These are phyloP conservation scores for Elongisporangium prolatum DNA, from an alignment of 352 stramenopile species.

Conservation along the genomic window DNA sequence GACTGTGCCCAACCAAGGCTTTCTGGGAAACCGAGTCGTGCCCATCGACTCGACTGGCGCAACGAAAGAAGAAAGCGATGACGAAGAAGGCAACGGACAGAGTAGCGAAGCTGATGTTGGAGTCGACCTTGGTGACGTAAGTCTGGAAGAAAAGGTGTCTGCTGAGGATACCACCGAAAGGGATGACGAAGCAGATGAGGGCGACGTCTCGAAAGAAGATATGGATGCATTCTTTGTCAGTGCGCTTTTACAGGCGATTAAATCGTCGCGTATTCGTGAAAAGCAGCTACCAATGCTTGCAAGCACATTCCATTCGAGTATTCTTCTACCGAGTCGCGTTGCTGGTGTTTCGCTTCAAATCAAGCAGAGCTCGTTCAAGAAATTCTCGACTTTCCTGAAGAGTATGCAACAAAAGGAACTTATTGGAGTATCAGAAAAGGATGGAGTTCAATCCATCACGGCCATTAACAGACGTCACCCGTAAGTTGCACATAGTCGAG, in stretches of 20 bases:
- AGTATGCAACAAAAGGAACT: constrained; percentile 54
- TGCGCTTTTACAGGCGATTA: constrained; percentile 64
- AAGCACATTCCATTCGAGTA: constrained; percentile 65
- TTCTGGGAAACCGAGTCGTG: constrained; percentile 36
- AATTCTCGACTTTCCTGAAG: constrained; percentile 70
- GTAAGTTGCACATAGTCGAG: constrained; percentile 30
- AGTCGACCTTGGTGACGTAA: not conserved
- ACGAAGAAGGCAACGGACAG: constrained; percentile 6
- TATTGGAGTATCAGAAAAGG: constrained; percentile 52
- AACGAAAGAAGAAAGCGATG: constrained; percentile 6
- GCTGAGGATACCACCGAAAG: too few species aligned
- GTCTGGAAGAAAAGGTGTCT: too few species aligned
- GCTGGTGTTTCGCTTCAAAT: constrained; percentile 56
- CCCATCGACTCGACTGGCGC: constrained; percentile 11
- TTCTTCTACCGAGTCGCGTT: constrained; percentile 58
- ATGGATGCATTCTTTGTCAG: constrained; percentile 73
- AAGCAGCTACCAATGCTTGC: constrained; percentile 78
- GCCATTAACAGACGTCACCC: constrained; percentile 54
- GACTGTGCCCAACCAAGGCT: constrained; percentile 62
- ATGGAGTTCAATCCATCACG: constrained; percentile 80
- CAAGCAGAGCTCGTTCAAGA: constrained; percentile 81
- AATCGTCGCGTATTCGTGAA: constrained; percentile 44
- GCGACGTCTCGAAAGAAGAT: constrained; percentile 46
- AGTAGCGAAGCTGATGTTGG: not conserved
- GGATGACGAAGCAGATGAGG: constrained; percentile 8